Evolutionary conservation across 73 alveolate genomes (phyloP).

Genomic region (Uronychia setigera): DNA sequence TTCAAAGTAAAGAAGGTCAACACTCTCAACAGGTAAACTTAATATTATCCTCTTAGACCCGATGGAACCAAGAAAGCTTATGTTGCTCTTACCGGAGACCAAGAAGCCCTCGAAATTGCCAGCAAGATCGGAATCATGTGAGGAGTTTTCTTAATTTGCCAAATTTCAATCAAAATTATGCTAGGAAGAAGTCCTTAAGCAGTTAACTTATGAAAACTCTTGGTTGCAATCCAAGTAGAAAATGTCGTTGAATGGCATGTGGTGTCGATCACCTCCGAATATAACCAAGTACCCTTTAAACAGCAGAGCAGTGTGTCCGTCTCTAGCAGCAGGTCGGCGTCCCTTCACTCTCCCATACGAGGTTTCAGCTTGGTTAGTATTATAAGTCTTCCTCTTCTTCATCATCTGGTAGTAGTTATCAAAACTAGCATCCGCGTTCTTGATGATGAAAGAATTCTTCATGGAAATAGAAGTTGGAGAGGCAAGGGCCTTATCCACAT

Average conservation of each 20-base stretch:
- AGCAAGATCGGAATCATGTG: conserved; percentile 85
- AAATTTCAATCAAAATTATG: background rate
- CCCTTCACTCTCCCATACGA: conserved; percentile 28
- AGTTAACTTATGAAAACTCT: background rate
- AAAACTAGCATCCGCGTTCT: conserved; percentile 57
- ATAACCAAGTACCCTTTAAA: conserved; percentile 53
- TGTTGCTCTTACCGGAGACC: conserved; percentile 73
- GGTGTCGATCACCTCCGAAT: conserved; percentile 86
- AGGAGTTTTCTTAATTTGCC: conserved; percentile 12
- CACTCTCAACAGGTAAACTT: conserved; percentile 62
- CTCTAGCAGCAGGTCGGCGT: conserved; percentile 77
- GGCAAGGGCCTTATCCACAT: conserved; percentile 26
- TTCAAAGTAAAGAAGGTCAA: conserved; percentile 77
- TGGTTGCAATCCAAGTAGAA: conserved; percentile 16
- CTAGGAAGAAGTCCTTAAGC: no score
- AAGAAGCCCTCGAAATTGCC: conserved; percentile 83
- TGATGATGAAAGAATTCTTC: conserved; percentile 64
- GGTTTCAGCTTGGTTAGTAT: background rate
- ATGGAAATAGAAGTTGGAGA: conserved; percentile 69
- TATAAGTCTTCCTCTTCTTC: conserved; percentile 43
- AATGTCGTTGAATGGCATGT: conserved; percentile 81
- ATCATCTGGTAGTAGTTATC: conserved; percentile 51
- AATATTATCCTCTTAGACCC: conserved; percentile 61
- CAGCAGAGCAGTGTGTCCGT: conserved; percentile 72
- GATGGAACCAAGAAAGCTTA: conserved; percentile 88